Base-by-base conservation (phyloP, 495 filamentous ascomycete genomes). In the Penicillium dipodomyicola region DNA sequence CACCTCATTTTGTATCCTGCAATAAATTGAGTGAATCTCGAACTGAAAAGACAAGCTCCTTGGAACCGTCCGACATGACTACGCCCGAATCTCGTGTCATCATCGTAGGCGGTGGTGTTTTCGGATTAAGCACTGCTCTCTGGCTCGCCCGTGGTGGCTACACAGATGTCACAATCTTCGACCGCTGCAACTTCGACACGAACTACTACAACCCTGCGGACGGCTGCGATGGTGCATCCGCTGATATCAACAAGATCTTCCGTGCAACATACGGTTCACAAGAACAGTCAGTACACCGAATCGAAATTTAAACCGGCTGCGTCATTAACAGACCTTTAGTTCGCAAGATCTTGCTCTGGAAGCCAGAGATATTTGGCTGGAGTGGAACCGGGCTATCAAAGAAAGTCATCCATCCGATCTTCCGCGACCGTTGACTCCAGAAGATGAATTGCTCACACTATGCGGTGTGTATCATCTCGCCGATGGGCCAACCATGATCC, bases 221-320 rank as follows among this genome's bases (percentile, higher is more conserved):
- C 11, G 50, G 55, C 25, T 58, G 55, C n/a, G 59, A 62, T 19
- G 59, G 49, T 19, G 59, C 59, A 3, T 62, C 59, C 5, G 59
- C 59, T 9, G 59, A 62, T 52, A 62, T 62, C 15, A 62, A 58
- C 39, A 62, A 62, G 27, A 58, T 62, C 35, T 54, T 62, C 33
- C 59, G 59, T 10, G 54, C 59, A 10, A 54, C 59, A 7, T 62
- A 62, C 43, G 59, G 59, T 15, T 15, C 20, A 8, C 54, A 53
- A 25, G 37, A 32, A n/a, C 49, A 62, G 54, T 61, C 41, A 22
- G 52, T 43, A 33, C 7, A 7, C 25, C 27, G 7, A 29, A 29
- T 29, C 9, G 1, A 29, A 29, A 29, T 29, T 8, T 9, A 9
- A 29, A 29, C 27, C 7, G 27, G 27, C 27, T 9, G 0, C 7